A percentile compares a stretch with the other conserved stretches of the same genome.
Conservation (phyloP, 352 stramenopile species). For the Phytophthora sp. region DNA sequence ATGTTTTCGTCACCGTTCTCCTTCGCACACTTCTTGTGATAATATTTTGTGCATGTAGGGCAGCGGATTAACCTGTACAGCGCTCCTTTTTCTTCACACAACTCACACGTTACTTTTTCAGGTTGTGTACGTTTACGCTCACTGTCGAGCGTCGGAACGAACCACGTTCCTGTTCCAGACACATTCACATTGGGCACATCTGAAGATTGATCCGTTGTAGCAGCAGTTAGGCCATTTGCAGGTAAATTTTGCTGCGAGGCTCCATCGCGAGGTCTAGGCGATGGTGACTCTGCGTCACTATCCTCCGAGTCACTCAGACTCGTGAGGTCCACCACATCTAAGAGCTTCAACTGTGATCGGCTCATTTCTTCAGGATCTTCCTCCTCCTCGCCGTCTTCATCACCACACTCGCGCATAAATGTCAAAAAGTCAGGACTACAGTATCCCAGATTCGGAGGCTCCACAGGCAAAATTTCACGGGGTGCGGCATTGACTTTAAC, state of each 20-base stretch:
- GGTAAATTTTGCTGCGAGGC: neutral
- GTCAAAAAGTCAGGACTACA: conserved; percentile 51
- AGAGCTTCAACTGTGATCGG: conserved; percentile 40
- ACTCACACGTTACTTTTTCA: conserved; percentile 53
- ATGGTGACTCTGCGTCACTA: conserved; percentile 37
- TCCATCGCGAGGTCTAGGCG: conserved; percentile 12
- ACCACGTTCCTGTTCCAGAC: conserved; percentile 26
- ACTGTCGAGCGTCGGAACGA: conserved; percentile 25
- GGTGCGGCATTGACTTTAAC: conserved; percentile 14
- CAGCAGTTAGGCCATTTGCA: neutral
- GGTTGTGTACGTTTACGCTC: conserved; percentile 37
- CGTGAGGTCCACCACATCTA: conserved; percentile 70
- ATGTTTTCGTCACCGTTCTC: conserved; percentile 73
- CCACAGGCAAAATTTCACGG: conserved; percentile 19
- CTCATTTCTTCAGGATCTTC: conserved; percentile 50
- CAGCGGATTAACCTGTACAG: conserved; percentile 51
- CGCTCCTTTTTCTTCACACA: conserved; percentile 59
- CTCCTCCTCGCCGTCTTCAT: conserved; percentile 45
- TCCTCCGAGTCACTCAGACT: conserved; percentile 61
- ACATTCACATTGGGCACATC: neutral
- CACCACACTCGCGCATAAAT: conserved; percentile 55
- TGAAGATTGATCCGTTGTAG: neutral
- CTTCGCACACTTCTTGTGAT: conserved; percentile 72
- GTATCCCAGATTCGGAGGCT: conserved; percentile 37
- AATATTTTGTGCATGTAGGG: conserved; percentile 62